Evolutionary conservation across 2,329 filamentous ascomycete genomes (phyloP).

Genomic region (Coleophoma crateriformis): DNA sequence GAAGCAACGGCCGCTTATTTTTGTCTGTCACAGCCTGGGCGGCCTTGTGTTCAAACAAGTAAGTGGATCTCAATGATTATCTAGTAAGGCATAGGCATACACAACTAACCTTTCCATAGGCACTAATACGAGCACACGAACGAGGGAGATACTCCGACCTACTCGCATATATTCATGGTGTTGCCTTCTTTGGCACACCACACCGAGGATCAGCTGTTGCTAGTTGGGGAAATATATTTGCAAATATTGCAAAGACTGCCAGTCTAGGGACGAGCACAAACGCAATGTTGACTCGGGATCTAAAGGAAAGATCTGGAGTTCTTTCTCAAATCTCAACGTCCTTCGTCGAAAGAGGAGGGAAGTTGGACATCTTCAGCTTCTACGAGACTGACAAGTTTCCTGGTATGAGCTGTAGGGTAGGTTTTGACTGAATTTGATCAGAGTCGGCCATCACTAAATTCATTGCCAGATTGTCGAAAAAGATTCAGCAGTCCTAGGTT

Average conservation of each 20-base stretch:
- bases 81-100: no score
- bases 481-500: not conserved
- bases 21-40: slow-evolving; percentile 5
- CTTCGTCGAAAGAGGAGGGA: not conserved
- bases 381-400: not conserved
- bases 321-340: not conserved
- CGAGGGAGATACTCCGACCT: not conserved
- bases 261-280: not conserved
- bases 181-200: slow-evolving; percentile 6
- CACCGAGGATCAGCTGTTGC: slow-evolving; percentile 4
- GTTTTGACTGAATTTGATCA: no score
- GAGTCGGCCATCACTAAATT: no score
- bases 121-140: not conserved
- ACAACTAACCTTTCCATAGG: not conserved
- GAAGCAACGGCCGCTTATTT: slow-evolving; percentile 1
- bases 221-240: not conserved
- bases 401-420: not conserved
- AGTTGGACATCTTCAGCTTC: not conserved
- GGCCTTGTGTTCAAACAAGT: slow-evolving; percentile 4
- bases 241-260: not conserved
- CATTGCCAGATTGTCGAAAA: not conserved
- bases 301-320: not conserved
- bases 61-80: not conserved
- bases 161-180: slow-evolving; percentile 1
- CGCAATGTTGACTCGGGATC: not conserved